These are phyloP conservation scores for Paratinospora sagittata DNA, from an alignment of 164 flowering plant genomes.

Conservation along the genomic window DNA sequence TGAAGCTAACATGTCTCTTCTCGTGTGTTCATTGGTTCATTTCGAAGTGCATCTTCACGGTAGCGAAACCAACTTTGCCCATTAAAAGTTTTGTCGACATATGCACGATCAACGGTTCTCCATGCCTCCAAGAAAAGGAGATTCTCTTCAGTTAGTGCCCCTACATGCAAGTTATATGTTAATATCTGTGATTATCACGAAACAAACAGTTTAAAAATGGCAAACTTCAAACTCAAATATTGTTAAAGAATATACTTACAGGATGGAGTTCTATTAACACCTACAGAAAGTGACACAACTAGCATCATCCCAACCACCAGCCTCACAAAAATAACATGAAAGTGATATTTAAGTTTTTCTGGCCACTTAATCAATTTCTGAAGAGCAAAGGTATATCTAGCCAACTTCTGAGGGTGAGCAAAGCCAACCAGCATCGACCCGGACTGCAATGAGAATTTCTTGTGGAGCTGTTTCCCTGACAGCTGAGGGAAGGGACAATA, in stretches of 20 bases:
- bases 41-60: slow-evolving; percentile 84
- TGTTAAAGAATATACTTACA: slow-evolving; percentile 46
- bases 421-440: slow-evolving; percentile 16
- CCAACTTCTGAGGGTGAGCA: slow-evolving; percentile 16
- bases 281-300: slow-evolving; percentile 44
- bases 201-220: neutral
- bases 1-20: slow-evolving; percentile 70
- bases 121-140: slow-evolving; percentile 95
- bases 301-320: slow-evolving; percentile 45
- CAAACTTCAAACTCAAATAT: neutral
- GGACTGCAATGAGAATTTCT: slow-evolving; percentile 14
- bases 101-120: slow-evolving; percentile 94
- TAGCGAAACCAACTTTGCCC: slow-evolving; percentile 98
- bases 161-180: slow-evolving; percentile 28
- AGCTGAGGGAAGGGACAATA: slow-evolving; percentile 17
- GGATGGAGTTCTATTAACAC: slow-evolving; percentile 44
- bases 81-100: slow-evolving; percentile 85
- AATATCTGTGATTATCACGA: neutral
- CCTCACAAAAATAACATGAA: slow-evolving; percentile 29
- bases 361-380: slow-evolving; percentile 24
- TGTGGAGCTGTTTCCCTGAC: slow-evolving; percentile 17
- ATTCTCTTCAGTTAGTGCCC: slow-evolving; percentile 90
- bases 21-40: slow-evolving; percentile 89
- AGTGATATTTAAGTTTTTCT: slow-evolving; percentile 22
- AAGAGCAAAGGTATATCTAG: slow-evolving; percentile 18